These are phyloP conservation scores for Lablab purpureus DNA, from an alignment of 306 rosid genomes.

Conservation along the genomic window DNA sequence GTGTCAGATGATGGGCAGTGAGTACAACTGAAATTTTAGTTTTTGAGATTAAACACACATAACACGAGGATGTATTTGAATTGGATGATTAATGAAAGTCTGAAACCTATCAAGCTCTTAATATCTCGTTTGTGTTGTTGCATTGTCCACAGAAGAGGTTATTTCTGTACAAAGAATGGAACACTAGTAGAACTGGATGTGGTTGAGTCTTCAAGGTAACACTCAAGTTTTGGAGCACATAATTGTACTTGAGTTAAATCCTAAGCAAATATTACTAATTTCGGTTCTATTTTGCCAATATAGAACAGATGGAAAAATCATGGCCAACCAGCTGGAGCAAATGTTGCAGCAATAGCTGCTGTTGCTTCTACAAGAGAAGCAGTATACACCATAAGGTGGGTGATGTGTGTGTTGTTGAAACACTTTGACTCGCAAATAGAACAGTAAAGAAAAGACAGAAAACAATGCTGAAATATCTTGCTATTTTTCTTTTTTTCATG, in stretches of 20 bases:
- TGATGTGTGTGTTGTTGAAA: slow-evolving; percentile 31
- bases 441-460: neutral
- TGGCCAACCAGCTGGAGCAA: slow-evolving; percentile 89
- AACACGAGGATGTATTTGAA: slow-evolving; percentile 27
- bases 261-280: slow-evolving; percentile 55
- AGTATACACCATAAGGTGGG: slow-evolving; percentile 92
- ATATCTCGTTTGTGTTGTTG: slow-evolving; percentile 39
- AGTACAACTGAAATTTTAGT: slow-evolving; percentile 47
- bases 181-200: slow-evolving; percentile 68
- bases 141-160: slow-evolving; percentile 64
- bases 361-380: slow-evolving; percentile 69
- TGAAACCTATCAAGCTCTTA: slow-evolving; percentile 36
- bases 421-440: neutral
- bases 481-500: neutral
- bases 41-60: slow-evolving; percentile 36
- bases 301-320: slow-evolving; percentile 92
- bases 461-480: neutral
- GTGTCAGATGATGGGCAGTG: slow-evolving; percentile 75
- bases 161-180: slow-evolving; percentile 81
- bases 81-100: slow-evolving; percentile 22
- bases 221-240: slow-evolving; percentile 42
- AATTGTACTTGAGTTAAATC: slow-evolving; percentile 20
- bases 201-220: slow-evolving; percentile 82
- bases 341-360: slow-evolving; percentile 89
- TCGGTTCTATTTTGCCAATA: slow-evolving; percentile 49